A percentile compares a stretch with the other conserved stretches of the same genome.
phyloP scores from a whole-genome alignment of 495 filamentous ascomycete genomes.

The Glarea lozoyensis region DNA sequence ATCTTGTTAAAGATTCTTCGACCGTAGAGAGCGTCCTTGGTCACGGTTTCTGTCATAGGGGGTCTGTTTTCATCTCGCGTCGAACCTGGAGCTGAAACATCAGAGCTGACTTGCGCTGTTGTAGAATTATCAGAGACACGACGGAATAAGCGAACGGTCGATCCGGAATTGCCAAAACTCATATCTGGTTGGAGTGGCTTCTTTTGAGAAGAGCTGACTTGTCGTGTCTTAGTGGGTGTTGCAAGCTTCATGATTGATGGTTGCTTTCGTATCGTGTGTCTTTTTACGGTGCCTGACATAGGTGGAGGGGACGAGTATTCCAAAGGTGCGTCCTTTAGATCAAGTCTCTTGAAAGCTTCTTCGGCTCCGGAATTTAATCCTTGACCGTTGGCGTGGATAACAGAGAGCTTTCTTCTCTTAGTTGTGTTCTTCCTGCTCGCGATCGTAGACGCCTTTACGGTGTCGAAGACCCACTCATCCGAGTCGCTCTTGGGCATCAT shows the following conservation, averaged over 20 bases:
- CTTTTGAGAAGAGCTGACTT: slow-evolving; percentile 44
- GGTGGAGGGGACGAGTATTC: slow-evolving; percentile 38
- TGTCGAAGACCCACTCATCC: slow-evolving; percentile 98
- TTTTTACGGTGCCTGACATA: slow-evolving; percentile 41
- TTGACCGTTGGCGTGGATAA: slow-evolving; percentile 31
- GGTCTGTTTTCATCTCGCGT: slow-evolving; percentile 21
- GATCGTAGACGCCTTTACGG: slow-evolving; percentile 58
- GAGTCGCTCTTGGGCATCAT: slow-evolving; percentile 57
- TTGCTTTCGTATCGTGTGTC: slow-evolving; percentile 41
- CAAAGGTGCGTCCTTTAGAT: slow-evolving; percentile 46
- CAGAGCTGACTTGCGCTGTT: slow-evolving; percentile 14
- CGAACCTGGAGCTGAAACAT: slow-evolving; percentile 6
- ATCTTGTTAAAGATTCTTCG: slow-evolving; percentile 70
- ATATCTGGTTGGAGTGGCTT: slow-evolving; percentile 75
- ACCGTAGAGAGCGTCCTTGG: slow-evolving; percentile 74
- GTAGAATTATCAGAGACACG: slow-evolving; percentile 66
- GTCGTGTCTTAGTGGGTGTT: slow-evolving; percentile 26
- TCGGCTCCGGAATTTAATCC: slow-evolving; percentile 26
- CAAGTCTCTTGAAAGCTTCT: slow-evolving; percentile 49
- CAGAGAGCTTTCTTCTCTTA: slow-evolving; percentile 30
- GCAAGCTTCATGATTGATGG: slow-evolving; percentile 39
- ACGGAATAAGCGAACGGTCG: slow-evolving; percentile 82
- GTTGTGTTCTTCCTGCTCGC: slow-evolving; percentile 20
- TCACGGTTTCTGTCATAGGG: slow-evolving; percentile 37
- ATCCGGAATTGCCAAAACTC: slow-evolving; percentile 83